Base-by-base conservation (phyloP, 2,329 filamentous ascomycete species). In the Microdochium nivale region DNA sequence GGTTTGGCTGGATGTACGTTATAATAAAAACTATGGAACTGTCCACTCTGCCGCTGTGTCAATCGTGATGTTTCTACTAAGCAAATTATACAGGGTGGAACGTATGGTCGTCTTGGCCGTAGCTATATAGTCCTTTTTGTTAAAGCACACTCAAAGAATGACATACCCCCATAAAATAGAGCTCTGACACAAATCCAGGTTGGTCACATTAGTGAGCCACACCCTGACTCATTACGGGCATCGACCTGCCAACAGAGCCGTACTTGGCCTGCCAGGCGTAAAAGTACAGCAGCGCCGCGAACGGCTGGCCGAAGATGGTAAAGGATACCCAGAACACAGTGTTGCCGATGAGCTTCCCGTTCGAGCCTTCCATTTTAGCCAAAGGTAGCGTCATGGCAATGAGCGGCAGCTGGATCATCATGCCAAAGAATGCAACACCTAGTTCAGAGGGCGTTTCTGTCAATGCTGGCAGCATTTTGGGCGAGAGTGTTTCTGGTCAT, bases 221-320 rank as follows among this genome's bases (percentile, higher is more conserved):
- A 23, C 25, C 25, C 47, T 32, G 49, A 2, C 21, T 47, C 21
- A 52, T 49, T 30, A 7, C 7, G 14, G 19, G 32, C 49, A 56
- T 55, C 50, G 66, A 64, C 58, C 71, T 74, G 58, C 80, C 88
- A 23, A 91, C 86, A 61, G 86, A 90, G 13, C 94, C 94, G 65
- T 96, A 96, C 73, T 97, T 97, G 51, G 90, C 90, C 71, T 97
- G 92, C 92, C 94, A 99, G 1, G 91, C 91, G 66, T 97, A 97
- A 68, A 96, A 99, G 68, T 99, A 99, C 66, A 95, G 77, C 54
- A 99, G 73, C 0, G 90, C 91, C 1, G 90, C 94, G 60, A 97
- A 80, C 0, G 94, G 94, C 73, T 99, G 94, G 3, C 94, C 94
- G 13, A 99, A 87, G 2, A 97, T 81, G 57, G 92, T 96, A 65